phyloP scores from a whole-genome alignment of 2,329 filamentous ascomycete genomes.

The Ophiostoma populinum region DNA sequence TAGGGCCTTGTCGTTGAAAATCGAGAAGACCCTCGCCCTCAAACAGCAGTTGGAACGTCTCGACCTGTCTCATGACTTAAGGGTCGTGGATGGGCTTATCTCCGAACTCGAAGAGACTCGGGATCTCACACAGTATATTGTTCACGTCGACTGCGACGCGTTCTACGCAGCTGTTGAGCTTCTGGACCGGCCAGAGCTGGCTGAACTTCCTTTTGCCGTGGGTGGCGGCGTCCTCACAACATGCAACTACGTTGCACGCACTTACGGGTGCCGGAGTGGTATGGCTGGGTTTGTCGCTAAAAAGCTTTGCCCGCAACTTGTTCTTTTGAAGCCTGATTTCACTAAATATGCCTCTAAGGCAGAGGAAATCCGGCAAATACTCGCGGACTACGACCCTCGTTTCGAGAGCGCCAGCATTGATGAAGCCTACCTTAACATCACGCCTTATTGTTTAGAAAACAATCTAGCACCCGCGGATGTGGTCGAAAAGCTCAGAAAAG shows the following conservation, averaged over 20 bases:
- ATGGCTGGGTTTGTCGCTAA: constrained; percentile 95
- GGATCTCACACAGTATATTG: constrained; percentile 68
- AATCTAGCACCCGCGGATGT: constrained; percentile 51
- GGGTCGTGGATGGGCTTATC: constrained; percentile 66
- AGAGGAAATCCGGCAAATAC: constrained; percentile 63
- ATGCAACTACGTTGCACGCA: constrained; percentile 76
- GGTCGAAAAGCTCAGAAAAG: constrained; percentile 58
- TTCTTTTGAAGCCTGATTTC: constrained; percentile 72
- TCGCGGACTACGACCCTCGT: constrained; percentile 73
- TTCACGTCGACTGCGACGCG: constrained; percentile 93
- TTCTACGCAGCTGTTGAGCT: constrained; percentile 94
- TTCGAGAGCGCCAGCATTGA: constrained; percentile 93
- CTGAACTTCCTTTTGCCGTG: constrained; percentile 77
- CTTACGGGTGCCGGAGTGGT: constrained; percentile 78
- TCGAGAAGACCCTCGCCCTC: constrained; percentile 57
- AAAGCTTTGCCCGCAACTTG: constrained; percentile 76
- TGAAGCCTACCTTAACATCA: constrained; percentile 92
- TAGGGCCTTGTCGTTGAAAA: constrained; percentile 68
- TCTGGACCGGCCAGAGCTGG: constrained; percentile 67
- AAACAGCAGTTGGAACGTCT: constrained; percentile 60
- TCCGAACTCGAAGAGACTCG: constrained; percentile 60
- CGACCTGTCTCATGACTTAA: constrained; percentile 55
- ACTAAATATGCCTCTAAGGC: constrained; percentile 85
- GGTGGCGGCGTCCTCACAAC: constrained; percentile 50
- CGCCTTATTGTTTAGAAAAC: constrained; percentile 60